Conservation (phyloP, 257 asterid species). For the Anisodus acutangulus region DNA sequence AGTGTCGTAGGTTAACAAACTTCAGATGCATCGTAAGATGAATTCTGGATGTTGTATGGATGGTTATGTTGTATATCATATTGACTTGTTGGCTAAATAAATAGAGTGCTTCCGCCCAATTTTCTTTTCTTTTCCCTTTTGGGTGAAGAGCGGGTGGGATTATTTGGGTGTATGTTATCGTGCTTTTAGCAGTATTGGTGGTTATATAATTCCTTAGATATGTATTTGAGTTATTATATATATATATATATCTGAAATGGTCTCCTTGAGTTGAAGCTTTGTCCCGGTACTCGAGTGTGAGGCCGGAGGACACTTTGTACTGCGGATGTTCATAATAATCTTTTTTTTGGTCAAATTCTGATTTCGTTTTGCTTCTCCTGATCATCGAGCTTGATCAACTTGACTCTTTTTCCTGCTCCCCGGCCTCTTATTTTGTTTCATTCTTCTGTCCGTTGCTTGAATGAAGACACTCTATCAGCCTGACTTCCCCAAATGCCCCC, state of each 20-base stretch:
- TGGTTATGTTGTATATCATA: slow-evolving; percentile 24
- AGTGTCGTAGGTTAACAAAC: slow-evolving; percentile 24
- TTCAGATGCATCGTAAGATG: slow-evolving; percentile 28
- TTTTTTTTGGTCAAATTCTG: background rate
- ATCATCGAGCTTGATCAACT: background rate
- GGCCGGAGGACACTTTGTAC: no score
- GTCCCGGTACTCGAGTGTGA: no score
- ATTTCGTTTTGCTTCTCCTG: background rate
- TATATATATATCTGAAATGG: no score
- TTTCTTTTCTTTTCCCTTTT: background rate
- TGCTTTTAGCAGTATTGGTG: background rate
- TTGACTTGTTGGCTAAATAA: slow-evolving; percentile 6
- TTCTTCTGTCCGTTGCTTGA: background rate
- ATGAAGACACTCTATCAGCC: background rate
- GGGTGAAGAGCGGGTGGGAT: background rate
- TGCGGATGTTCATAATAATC: no score
- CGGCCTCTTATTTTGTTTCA: background rate
- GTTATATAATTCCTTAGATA: background rate
- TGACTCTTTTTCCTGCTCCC: background rate
- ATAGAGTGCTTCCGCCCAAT: background rate
- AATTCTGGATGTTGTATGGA: slow-evolving; percentile 16
- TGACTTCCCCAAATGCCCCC: no score
- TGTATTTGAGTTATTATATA: no score
- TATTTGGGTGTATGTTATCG: background rate
- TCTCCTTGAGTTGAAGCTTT: no score